These are phyloP conservation scores for Leptographium galeiforme DNA, from an alignment of 2,329 filamentous ascomycete species.

Conservation along the genomic window DNA sequence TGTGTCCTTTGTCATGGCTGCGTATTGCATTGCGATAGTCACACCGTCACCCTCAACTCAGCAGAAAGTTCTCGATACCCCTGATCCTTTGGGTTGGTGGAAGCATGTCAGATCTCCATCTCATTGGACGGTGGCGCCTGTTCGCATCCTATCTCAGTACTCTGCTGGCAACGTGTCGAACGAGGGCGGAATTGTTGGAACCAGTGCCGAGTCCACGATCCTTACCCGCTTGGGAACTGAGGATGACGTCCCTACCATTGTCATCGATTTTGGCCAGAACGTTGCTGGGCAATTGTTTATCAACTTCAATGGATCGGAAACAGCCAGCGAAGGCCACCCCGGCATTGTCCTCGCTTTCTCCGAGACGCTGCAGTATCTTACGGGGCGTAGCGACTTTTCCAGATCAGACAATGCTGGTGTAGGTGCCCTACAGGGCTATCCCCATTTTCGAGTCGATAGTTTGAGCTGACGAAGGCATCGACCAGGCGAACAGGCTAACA, in stretches of 20 bases:
- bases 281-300: conserved; percentile 29
- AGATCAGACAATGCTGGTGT: conserved; percentile 24
- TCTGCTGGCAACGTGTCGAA: conserved; percentile 25
- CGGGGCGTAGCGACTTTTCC: conserved; percentile 32
- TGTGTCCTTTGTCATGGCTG: not conserved
- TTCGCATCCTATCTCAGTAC: conserved; percentile 14
- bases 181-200: conserved; percentile 18
- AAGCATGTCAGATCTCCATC: conserved; percentile 25
- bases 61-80: conserved; percentile 6
- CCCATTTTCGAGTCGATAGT: not conserved
- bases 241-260: conserved; percentile 21
- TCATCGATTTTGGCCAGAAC: conserved; percentile 37
- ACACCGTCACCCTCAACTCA: not conserved
- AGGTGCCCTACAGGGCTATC: not conserved
- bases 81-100: conserved; percentile 20
- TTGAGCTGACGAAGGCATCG: not conserved
- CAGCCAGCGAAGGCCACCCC: conserved; percentile 15
- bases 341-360: conserved; percentile 35
- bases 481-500: conserved; percentile 20
- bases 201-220: conserved; percentile 16
- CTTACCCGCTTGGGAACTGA: conserved; percentile 15
- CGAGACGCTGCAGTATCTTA: conserved; percentile 31
- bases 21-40: not conserved
- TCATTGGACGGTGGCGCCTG: conserved; percentile 18
- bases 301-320: conserved; percentile 23